These are phyloP conservation scores for Mycogone perniciosa DNA, from an alignment of 2,329 filamentous ascomycete species.

Conservation along the genomic window DNA sequence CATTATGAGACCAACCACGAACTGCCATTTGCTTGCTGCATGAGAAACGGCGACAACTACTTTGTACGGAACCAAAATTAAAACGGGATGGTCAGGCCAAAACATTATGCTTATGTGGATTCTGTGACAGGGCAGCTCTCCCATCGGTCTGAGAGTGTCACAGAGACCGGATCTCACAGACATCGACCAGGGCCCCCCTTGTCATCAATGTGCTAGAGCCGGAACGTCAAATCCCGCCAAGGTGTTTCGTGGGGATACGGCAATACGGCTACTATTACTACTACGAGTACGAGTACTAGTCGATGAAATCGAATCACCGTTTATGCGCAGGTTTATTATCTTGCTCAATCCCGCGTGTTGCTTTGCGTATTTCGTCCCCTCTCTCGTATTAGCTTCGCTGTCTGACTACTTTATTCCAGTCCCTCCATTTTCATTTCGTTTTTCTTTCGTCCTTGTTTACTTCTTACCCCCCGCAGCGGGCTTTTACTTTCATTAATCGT, in stretches of 20 bases:
- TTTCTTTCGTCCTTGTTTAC: slow-evolving; percentile 27
- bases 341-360: background rate
- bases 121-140: slow-evolving; percentile 15
- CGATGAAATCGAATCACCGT: slow-evolving; percentile 5
- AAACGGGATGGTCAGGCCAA: slow-evolving; percentile 14
- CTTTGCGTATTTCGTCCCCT: background rate
- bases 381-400: background rate
- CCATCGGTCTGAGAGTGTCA: slow-evolving; percentile 19
- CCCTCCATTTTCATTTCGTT: slow-evolving; percentile 16
- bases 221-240: slow-evolving; percentile 15
- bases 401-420: background rate
- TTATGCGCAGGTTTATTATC: slow-evolving; percentile 10
- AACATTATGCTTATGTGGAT: slow-evolving; percentile 17
- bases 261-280: slow-evolving; percentile 18
- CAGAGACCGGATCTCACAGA: slow-evolving; percentile 22
- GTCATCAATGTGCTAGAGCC: background rate
- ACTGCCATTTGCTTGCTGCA: background rate
- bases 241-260: slow-evolving; percentile 17
- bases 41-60: slow-evolving; percentile 3
- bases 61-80: background rate
- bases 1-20: too few relatives aligned
- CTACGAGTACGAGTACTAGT: too few relatives aligned
- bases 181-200: slow-evolving; percentile 5
- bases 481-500: slow-evolving; percentile 31
- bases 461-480: slow-evolving; percentile 26